These are phyloP conservation scores for Arabidopsis lyrata DNA, from an alignment of 441 rosid genomes.

Conservation along the genomic window DNA sequence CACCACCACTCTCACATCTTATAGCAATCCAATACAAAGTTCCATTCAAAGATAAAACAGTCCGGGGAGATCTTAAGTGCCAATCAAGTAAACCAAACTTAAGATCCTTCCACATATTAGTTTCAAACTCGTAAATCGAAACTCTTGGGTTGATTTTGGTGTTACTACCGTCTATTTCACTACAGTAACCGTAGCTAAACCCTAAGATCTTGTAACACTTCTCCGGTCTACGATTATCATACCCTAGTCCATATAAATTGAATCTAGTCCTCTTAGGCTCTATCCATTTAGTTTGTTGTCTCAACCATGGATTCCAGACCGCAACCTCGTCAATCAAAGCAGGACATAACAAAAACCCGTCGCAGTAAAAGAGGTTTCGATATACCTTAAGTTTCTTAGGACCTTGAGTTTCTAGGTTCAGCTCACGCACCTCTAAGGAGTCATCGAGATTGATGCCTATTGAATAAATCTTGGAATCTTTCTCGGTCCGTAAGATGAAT, in stretches of 20 bases:
- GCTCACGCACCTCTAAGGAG: neutral
- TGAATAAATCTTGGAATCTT: constrained; percentile 1
- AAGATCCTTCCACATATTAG: neutral
- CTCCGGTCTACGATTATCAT: neutral
- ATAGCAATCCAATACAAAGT: constrained; percentile 12
- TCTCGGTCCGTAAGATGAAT: neutral
- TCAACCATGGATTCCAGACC: constrained; percentile 8
- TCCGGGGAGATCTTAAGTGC: neutral
- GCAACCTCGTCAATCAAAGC: neutral
- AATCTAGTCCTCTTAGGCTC: neutral
- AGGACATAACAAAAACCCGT: constrained; percentile 7
- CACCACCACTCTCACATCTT: neutral
- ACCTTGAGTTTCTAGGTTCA: neutral
- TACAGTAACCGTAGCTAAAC: neutral
- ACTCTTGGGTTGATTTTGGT: neutral
- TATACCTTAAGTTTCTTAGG: neutral
- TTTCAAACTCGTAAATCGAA: neutral
- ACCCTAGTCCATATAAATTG: constrained; percentile 5
- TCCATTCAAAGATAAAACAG: constrained; percentile 8
- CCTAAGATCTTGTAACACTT: constrained; percentile 7
- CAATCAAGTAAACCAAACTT: constrained; percentile 8
- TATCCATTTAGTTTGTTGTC: neutral
- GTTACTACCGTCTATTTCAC: neutral
- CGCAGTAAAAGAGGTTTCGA: constrained; percentile 4
- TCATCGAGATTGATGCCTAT: constrained; percentile 3